Evolutionary conservation across 257 asterid genomes (phyloP), one percentile per base, ranked within the genome.

Genomic region (Coffea eugenioides): DNA sequence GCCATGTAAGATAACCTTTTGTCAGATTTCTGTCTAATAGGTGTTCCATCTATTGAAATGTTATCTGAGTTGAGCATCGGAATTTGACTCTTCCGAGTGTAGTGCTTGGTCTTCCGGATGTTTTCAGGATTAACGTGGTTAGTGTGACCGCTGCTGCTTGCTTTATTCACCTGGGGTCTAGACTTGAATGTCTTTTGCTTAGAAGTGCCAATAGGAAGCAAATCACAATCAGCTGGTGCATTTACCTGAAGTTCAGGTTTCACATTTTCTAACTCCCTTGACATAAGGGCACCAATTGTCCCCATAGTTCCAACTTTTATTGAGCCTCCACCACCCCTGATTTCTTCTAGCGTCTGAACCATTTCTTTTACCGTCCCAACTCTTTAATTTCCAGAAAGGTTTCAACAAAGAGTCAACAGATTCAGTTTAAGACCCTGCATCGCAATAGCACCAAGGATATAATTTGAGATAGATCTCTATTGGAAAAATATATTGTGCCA

Each of bases 291-390:
- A 85, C 95, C 86, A 79, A 94, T 90, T 71, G 89, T 93, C 73
- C 98, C 97, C 10, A 96, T 93, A 65, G 93, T 88, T 77, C 98
- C 98, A 15, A 92, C 87, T 87, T 88, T 92, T 73, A 93, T 74
- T 18, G 97, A 92, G 80, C 98, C 98, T 81, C 96, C 96, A 45
- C 97, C 93, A 80, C 97, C 92, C 82, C 80, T 82, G 59, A 90
- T 87, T 36, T 89, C 87, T 90, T 90, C 97, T 77, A 91, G 75
- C 72, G 89, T 86, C 77, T 83, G 95, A 81, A 87, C 90, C 98
- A 91, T 93, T 31, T 74, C 59, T 62, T 71, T 78, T 73, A 77
- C 69, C 6, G 51, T 16, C 54, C 64, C 78, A 72, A 73, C 9
- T 23, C 20, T 43, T 36, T n/a, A 74, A 51, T 52, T 3, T 20